Evolutionary conservation across 1,139 yeast species (phyloP).

Genomic region (Geotrichum bryndzae): DNA sequence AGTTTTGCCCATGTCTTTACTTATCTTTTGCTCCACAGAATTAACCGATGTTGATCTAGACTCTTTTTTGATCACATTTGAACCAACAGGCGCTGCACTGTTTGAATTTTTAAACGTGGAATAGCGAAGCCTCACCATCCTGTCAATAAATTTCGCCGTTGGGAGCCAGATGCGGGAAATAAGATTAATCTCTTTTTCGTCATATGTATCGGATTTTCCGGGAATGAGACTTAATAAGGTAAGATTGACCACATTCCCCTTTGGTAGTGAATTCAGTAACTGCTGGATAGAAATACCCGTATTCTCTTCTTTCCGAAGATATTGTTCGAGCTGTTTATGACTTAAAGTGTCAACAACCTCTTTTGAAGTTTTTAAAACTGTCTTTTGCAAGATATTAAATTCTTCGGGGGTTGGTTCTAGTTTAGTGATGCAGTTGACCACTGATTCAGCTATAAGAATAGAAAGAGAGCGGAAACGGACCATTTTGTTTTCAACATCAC

Average conservation of each 20-base stretch:
- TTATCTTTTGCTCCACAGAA: neutral
- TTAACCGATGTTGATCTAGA: neutral
- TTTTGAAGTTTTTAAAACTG: neutral
- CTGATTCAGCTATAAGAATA: slow-evolving; percentile 1
- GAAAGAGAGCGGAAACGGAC: neutral
- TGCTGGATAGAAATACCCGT: neutral
- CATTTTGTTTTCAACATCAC: neutral
- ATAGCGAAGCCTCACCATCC: neutral
- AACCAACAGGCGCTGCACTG: neutral
- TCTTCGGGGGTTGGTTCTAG: neutral
- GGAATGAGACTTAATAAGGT: neutral
- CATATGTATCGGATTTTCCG: neutral
- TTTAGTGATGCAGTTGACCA: neutral
- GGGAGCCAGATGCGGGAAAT: neutral
- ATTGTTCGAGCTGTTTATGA: neutral
- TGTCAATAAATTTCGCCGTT: neutral
- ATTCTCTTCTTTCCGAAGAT: neutral
- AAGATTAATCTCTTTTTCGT: neutral
- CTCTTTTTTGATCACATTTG: no score
- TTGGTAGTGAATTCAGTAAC: neutral
- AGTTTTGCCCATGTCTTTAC: neutral
- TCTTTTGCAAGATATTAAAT: neutral
- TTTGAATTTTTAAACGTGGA: neutral
- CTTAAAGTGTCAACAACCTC: neutral
- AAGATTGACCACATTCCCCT: neutral